Percentiles rank a stretch among this genome's conserved stretches.
phyloP scores from a whole-genome alignment of 2,329 filamentous ascomycete species.

The Fusarium sp. region DNA sequence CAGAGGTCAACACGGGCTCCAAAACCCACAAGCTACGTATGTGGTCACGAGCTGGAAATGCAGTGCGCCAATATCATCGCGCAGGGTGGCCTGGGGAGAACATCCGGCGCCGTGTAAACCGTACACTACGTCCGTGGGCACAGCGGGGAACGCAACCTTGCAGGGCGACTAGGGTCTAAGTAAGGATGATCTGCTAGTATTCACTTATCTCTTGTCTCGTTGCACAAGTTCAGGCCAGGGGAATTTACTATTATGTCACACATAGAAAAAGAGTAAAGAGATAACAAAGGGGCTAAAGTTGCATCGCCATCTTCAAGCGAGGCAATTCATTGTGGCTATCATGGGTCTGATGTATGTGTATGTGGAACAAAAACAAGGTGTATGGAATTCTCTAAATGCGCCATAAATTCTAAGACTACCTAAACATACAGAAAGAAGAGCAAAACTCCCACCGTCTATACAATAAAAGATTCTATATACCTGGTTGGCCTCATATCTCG shows the following conservation, averaged over 20 bases:
- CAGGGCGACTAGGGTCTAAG: background rate
- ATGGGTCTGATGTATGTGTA: background rate
- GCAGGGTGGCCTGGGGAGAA: constrained; percentile 18
- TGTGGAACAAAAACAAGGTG: constrained; percentile 18
- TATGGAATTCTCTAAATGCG: constrained; percentile 16
- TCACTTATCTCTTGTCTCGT: constrained; percentile 22
- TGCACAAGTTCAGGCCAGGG: constrained; percentile 13
- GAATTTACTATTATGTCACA: constrained; percentile 12
- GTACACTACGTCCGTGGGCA: background rate
- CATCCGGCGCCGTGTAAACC: constrained; percentile 15
- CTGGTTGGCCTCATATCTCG: constrained; percentile 34
- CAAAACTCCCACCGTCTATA: constrained; percentile 34
- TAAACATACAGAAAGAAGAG: constrained; percentile 1
- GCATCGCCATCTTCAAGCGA: background rate
- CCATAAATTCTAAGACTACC: constrained; percentile 5
- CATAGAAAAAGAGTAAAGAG: constrained; percentile 11
- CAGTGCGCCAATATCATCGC: constrained; percentile 25
- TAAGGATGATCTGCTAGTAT: constrained; percentile 7
- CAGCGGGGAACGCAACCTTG: constrained; percentile 22
- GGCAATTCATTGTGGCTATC: constrained; percentile 1
- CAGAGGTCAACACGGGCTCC: constrained; percentile 1
- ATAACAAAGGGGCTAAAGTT: constrained; percentile 7
- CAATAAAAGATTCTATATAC: constrained; percentile 28
- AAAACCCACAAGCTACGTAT: constrained; percentile 19
- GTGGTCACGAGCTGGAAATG: constrained; percentile 31